Evolutionary conservation across 2,329 filamentous ascomycete species (phyloP), one percentile per base, ranked within the genome.

Genomic region (Alternaria metachromatica): DNA sequence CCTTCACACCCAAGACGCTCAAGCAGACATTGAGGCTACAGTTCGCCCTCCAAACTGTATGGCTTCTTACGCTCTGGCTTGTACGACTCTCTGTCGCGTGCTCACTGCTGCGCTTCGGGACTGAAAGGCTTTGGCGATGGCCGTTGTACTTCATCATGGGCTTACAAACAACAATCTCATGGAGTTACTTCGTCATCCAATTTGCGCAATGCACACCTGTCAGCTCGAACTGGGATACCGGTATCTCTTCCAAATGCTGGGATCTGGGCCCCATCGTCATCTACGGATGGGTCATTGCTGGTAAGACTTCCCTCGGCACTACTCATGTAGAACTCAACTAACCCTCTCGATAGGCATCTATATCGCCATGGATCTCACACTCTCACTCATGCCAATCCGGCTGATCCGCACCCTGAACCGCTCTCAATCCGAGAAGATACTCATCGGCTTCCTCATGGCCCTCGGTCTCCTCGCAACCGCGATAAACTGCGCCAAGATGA

Each of bases 181-280:
- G 64, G 7, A 64, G 65, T 7, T 76, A 70, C 41, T 45, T 75
- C 10, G 68, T 75, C 13, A 72, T 76, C 18, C 71, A 73, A 23
- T 72, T 76, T 37, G 72, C 58, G 5, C 74, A 75, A 45, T 76
- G 74, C 44, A 71, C 43, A 6, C 73, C 73, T 2, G 26, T 76
- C 10, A 68, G 66, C 15, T 58, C 64, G 8, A 71, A 65, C 18
- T 76, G 74, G 74, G 72, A 76, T 18, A 59, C 25, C 3, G 58
- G 72, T 13, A 65, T 69, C 3, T 63, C 65, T 33, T 69, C 70
- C 6, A 68, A 70, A 54, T 75, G 74, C 45, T 75, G 73, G 71
- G 46, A 65, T 33, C 41, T 60, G 3, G n/a, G 64, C 3, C 64
- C 67, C 4, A 72, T 75, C 26, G 63, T 73, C 12, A 51, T 70